Percentiles rank a stretch among this genome's conserved stretches.
Conservation (phyloP, 2,329 filamentous ascomycete genomes). For the Rhynchosporium graminicola region DNA sequence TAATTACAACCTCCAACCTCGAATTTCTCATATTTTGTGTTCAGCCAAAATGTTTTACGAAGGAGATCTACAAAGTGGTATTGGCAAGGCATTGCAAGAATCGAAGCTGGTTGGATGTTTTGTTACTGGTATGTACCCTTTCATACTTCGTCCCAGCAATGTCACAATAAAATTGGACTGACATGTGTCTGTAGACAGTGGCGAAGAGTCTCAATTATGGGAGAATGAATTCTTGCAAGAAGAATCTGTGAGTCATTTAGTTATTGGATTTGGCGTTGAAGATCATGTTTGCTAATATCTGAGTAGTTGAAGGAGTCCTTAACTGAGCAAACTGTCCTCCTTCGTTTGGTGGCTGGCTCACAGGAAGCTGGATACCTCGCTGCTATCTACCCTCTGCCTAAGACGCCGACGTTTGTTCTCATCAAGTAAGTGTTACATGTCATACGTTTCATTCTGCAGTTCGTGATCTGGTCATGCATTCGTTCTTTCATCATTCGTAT, state of each 20-base stretch:
- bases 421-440: conserved; percentile 61
- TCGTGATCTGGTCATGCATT: neutral
- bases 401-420: conserved; percentile 75
- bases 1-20: conserved; percentile 9
- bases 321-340: conserved; percentile 62
- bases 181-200: conserved; percentile 57
- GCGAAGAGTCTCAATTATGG: conserved; percentile 70
- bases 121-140: conserved; percentile 61
- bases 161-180: conserved; percentile 11
- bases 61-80: conserved; percentile 79
- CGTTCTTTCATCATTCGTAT: neutral
- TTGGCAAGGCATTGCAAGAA: conserved; percentile 71
- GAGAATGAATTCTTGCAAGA: conserved; percentile 67
- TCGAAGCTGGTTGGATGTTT: conserved; percentile 83
- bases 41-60: conserved; percentile 71
- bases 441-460: neutral
- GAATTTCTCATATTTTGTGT: neutral
- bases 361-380: conserved; percentile 80
- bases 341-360: conserved; percentile 71
- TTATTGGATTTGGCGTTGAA: neutral
- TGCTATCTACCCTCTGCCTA: conserved; percentile 78
- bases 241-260: conserved; percentile 48
- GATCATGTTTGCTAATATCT: conserved; percentile 19
- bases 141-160: neutral
- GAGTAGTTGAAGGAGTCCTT: conserved; percentile 57